phyloP scores from a whole-genome alignment of 805 yeast genomes.

The Kockiozyma suomiensis region DNA sequence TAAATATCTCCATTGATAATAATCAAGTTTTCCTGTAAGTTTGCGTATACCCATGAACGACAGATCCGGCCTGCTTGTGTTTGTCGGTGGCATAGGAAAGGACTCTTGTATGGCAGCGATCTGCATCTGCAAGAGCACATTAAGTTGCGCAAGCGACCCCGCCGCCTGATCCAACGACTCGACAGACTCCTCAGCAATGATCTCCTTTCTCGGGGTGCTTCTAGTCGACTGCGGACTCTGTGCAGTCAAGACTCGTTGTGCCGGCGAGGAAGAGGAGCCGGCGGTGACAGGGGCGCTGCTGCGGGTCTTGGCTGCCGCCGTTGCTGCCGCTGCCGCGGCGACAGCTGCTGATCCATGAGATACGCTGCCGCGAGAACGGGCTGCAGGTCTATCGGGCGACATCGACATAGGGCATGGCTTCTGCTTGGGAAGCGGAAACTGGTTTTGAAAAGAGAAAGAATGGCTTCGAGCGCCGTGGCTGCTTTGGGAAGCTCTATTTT shows the following conservation, averaged over 20 bases:
- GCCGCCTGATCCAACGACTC: slow-evolving; percentile 1
- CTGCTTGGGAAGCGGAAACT: too few relatives aligned
- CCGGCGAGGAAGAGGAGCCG: not conserved
- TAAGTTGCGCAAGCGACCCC: slow-evolving; percentile 10
- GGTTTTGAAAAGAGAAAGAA: too few relatives aligned
- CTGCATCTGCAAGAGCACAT: slow-evolving; percentile 22
- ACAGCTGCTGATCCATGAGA: not conserved
- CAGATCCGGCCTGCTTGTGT: not conserved
- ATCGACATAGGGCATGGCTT: slow-evolving; percentile 4
- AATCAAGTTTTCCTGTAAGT: slow-evolving; percentile 10
- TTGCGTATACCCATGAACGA: slow-evolving; percentile 25
- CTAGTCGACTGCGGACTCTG: too few relatives aligned
- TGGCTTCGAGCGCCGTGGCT: not conserved
- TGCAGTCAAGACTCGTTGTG: too few relatives aligned
- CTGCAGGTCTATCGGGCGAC: not conserved
- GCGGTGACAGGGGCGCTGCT: not conserved
- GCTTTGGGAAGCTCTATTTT: not conserved
- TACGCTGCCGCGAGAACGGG: not conserved
- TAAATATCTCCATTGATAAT: slow-evolving; percentile 18
- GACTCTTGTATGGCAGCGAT: slow-evolving; percentile 6
- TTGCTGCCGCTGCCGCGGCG: not conserved
- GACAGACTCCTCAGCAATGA: not conserved
- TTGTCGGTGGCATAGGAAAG: not conserved
- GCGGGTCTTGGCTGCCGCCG: not conserved
- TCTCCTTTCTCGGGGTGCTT: too few relatives aligned